Evolutionary conservation across 352 stramenopile genomes (phyloP).

Genomic region (Globisporangium paddicum): DNA sequence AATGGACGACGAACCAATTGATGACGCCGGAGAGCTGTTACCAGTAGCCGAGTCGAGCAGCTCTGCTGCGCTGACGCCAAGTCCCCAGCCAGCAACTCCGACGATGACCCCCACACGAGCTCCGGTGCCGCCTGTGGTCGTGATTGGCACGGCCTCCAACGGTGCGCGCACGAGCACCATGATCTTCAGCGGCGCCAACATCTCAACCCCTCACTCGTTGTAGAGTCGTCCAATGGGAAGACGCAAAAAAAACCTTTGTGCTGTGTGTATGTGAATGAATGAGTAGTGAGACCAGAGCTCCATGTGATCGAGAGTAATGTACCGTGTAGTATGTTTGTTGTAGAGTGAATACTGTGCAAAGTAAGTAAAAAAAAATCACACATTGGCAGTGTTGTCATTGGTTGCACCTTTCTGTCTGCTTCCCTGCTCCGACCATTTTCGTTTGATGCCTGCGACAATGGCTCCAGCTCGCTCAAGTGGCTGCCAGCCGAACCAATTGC

Average conservation of each 20-base stretch:
- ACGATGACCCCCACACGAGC: neutral
- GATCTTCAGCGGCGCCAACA: slow-evolving; percentile 6
- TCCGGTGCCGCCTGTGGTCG: neutral
- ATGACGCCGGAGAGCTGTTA: neutral
- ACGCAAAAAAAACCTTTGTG: too few relatives aligned
- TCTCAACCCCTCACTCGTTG: slow-evolving; percentile 5
- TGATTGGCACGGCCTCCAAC: slow-evolving; percentile 2
- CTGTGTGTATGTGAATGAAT: neutral
- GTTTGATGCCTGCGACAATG: neutral
- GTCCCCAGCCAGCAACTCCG: neutral
- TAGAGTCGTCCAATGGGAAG: too few relatives aligned
- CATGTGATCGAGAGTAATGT: neutral
- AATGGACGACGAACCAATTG: neutral
- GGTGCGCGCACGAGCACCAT: slow-evolving; percentile 6
- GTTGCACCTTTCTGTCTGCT: neutral
- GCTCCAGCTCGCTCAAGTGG: neutral
- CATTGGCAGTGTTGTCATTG: neutral
- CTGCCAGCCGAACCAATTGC: neutral
- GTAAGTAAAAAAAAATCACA: neutral
- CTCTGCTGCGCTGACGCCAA: neutral
- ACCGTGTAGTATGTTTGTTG: neutral
- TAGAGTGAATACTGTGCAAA: neutral
- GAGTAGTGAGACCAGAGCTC: neutral
- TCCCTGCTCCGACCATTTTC: neutral
- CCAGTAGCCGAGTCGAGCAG: neutral